These are phyloP conservation scores for Terfezia claveryi DNA, from an alignment of 495 filamentous ascomycete species.

Conservation along the genomic window DNA sequence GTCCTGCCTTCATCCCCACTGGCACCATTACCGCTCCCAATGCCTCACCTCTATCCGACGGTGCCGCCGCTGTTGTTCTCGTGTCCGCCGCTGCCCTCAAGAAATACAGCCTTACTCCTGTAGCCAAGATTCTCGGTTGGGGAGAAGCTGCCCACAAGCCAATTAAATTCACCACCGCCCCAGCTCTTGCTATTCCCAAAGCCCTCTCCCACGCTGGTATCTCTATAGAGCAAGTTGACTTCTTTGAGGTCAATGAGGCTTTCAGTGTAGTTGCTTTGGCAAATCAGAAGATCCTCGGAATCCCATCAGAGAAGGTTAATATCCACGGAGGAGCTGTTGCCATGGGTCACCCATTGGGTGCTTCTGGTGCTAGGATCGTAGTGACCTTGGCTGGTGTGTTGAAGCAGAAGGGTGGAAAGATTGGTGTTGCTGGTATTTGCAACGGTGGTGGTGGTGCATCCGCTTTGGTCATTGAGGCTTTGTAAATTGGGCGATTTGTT, in stretches of 20 bases:
- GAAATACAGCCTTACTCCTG: conserved; percentile 65
- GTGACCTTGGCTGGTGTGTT: conserved; percentile 79
- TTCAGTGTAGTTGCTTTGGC: conserved; percentile 92
- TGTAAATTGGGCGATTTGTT: neutral
- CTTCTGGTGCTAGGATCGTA: conserved; percentile 78
- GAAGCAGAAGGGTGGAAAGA: conserved; percentile 73
- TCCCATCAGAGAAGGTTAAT: conserved; percentile 77
- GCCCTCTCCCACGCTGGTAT: conserved; percentile 79
- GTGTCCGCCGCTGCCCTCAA: conserved; percentile 78
- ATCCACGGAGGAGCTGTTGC: conserved; percentile 88
- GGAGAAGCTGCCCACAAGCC: conserved; percentile 78
- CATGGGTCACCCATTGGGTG: conserved; percentile 83
- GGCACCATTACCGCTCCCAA: conserved; percentile 92
- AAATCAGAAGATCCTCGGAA: conserved; percentile 69
- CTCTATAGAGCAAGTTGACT: conserved; percentile 53
- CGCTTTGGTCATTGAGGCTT: conserved; percentile 61
- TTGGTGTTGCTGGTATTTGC: conserved; percentile 88
- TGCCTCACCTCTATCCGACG: conserved; percentile 86
- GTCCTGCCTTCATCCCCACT: conserved; percentile 62
- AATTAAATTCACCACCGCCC: conserved; percentile 85
- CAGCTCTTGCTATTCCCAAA: conserved; percentile 88
- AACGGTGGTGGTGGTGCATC: conserved; percentile 91
- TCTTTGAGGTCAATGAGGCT: conserved; percentile 97
- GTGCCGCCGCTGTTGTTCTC: conserved; percentile 71
- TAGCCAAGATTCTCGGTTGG: conserved; percentile 93